Conservation (phyloP, 495 filamentous ascomycete species). For the Oidiodendron maius region DNA sequence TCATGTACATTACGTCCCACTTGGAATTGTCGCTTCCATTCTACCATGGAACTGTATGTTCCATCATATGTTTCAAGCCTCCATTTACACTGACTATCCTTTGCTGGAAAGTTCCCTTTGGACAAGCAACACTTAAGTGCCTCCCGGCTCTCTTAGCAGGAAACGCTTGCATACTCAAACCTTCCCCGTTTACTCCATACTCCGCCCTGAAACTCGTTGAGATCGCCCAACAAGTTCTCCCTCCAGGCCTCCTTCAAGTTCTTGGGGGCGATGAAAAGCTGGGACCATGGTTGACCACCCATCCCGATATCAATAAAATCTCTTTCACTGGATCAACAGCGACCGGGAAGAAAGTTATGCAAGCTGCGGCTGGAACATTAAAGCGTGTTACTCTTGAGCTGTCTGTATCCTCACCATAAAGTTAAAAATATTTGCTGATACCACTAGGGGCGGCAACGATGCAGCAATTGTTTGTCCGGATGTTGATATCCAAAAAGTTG, state of each 20-base stretch:
- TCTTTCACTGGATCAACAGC: conserved; percentile 52
- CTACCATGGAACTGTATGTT: no score
- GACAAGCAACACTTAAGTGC: background rate
- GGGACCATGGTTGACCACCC: conserved; percentile 44
- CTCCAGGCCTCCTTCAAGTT: conserved; percentile 52
- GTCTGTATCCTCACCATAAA: no score
- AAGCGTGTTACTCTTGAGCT: conserved; percentile 54
- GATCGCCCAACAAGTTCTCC: conserved; percentile 46
- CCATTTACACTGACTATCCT: no score
- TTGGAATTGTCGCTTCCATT: conserved; percentile 45
- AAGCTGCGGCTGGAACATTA: conserved; percentile 39
- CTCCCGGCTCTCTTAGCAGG: conserved; percentile 40
- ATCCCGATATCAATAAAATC: conserved; percentile 53
- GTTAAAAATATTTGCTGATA: no score
- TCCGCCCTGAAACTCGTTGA: conserved; percentile 53
- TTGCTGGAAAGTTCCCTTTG: conserved; percentile 54
- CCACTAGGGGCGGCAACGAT: conserved; percentile 49
- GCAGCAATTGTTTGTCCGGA: conserved; percentile 47
- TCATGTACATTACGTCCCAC: conserved; percentile 34
- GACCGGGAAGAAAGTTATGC: conserved; percentile 52
- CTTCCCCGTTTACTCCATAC: conserved; percentile 55
- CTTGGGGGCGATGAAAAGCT: conserved; percentile 47
- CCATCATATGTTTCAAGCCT: no score
- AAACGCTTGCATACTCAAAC: conserved; percentile 47
- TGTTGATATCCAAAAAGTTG: conserved; percentile 32